Percentiles rank a stretch among this genome's conserved stretches.
These are phyloP conservation scores for Petrea volubilis DNA, from an alignment of 257 asterid genomes.

Conservation along the genomic window DNA sequence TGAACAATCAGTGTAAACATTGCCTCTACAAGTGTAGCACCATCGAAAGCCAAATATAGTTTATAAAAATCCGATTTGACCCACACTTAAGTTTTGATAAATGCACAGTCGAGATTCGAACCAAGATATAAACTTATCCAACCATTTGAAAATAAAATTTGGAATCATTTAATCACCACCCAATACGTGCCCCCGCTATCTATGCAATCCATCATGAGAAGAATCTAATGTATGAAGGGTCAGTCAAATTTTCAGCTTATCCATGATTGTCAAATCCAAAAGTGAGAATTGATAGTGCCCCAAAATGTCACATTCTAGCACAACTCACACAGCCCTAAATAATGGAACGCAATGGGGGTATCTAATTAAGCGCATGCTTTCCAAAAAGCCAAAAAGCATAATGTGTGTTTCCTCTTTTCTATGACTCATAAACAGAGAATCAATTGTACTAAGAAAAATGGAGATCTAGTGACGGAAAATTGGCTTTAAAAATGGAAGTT, in stretches of 20 bases:
- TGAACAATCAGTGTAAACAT: too few species aligned
- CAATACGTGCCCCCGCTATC: neutral
- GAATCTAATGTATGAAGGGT: neutral
- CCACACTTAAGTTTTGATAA: too few species aligned
- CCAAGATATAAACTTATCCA: too few species aligned
- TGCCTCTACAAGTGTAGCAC: too few species aligned
- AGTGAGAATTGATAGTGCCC: neutral
- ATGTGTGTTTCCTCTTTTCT: constrained; percentile 3
- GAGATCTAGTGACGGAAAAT: too few species aligned
- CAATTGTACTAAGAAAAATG: neutral
- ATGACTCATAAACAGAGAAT: neutral
- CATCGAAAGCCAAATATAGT: too few species aligned
- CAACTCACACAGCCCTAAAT: neutral
- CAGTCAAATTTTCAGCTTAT: neutral
- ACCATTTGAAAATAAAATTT: too few species aligned
- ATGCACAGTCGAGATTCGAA: too few species aligned
- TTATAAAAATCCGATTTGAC: too few species aligned
- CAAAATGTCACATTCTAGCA: constrained; percentile 9
- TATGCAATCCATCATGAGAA: neutral
- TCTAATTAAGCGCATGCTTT: constrained; percentile 14
- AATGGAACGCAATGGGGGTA: neutral
- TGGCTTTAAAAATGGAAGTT: too few species aligned
- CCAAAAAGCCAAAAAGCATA: neutral
- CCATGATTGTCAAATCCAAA: constrained; percentile 21
- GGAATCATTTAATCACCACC: too few species aligned